phyloP scores from a whole-genome alignment of 2,329 filamentous ascomycete species.

The Diaporthe sp. region DNA sequence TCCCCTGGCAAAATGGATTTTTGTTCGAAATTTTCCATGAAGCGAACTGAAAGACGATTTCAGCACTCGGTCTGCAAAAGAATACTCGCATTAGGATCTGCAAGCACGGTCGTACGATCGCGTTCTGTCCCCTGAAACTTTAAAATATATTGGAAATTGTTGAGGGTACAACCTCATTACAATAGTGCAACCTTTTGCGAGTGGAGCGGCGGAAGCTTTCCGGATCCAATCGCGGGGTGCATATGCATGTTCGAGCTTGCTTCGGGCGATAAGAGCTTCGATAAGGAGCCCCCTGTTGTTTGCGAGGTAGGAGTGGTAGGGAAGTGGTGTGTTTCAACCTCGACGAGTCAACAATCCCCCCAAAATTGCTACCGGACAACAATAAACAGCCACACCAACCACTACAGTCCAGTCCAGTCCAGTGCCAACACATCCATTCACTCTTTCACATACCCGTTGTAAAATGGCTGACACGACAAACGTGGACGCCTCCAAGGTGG shows the following conservation, averaged over 20 bases:
- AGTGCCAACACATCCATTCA: constrained; percentile 17
- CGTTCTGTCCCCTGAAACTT: constrained; percentile 21
- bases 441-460: constrained; percentile 24
- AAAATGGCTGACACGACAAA: constrained; percentile 35
- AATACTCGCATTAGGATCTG: constrained; percentile 9
- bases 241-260: constrained; percentile 12
- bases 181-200: constrained; percentile 10
- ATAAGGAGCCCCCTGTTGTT: constrained; percentile 16
- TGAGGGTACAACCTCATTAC: constrained; percentile 30
- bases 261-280: constrained; percentile 23
- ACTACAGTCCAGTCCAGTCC: neutral
- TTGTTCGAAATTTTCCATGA: neutral
- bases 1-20: neutral
- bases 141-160: constrained; percentile 32
- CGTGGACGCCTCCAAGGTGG: constrained; percentile 22
- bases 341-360: constrained; percentile 6
- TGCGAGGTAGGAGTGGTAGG: neutral
- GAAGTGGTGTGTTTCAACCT: constrained; percentile 21
- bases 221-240: constrained; percentile 24
- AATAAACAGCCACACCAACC: neutral
- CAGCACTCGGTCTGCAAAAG: neutral
- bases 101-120: constrained; percentile 13
- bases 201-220: constrained; percentile 29
- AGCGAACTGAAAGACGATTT: neutral
- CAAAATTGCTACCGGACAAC: neutral